phyloP scores from a whole-genome alignment of 2,329 filamentous ascomycete species.

The Ceratocystis destructans region DNA sequence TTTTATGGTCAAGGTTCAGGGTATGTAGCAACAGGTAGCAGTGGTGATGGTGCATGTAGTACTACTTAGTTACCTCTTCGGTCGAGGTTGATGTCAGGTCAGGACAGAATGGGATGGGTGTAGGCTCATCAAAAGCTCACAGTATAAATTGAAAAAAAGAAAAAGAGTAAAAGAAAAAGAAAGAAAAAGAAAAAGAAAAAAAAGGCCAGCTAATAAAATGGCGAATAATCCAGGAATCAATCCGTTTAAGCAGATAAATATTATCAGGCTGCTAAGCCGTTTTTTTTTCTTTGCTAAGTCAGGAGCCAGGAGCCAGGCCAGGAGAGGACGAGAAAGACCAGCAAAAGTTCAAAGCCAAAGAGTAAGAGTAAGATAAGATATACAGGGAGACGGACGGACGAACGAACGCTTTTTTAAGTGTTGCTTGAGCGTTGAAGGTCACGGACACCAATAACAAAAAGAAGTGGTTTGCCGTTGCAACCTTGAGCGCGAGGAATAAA shows the following conservation, averaged over 20 bases:
- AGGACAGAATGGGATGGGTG: background rate
- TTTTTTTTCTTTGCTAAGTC: background rate
- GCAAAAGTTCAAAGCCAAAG: background rate
- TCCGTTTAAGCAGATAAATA: background rate
- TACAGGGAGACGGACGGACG: background rate
- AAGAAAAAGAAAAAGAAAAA: background rate
- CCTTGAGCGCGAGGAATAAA: background rate
- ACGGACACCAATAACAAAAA: background rate
- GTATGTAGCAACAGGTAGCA: background rate
- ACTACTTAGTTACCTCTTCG: background rate
- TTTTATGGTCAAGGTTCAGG: background rate
- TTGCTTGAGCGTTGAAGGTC: background rate
- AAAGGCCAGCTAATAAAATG: background rate
- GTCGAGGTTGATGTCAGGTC: background rate
- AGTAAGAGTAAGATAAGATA: no score
- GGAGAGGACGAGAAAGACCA: background rate
- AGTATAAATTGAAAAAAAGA: no score
- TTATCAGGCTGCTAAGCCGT: background rate
- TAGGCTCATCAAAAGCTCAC: background rate
- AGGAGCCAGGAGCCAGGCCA: background rate
- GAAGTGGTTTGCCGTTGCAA: background rate
- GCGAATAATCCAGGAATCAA: background rate
- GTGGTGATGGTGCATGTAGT: background rate
- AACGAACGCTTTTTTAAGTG: background rate
- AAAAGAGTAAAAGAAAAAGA: background rate